phyloP scores from a whole-genome alignment of 2,329 filamentous ascomycete species.

The Aspergillus intermedius region DNA sequence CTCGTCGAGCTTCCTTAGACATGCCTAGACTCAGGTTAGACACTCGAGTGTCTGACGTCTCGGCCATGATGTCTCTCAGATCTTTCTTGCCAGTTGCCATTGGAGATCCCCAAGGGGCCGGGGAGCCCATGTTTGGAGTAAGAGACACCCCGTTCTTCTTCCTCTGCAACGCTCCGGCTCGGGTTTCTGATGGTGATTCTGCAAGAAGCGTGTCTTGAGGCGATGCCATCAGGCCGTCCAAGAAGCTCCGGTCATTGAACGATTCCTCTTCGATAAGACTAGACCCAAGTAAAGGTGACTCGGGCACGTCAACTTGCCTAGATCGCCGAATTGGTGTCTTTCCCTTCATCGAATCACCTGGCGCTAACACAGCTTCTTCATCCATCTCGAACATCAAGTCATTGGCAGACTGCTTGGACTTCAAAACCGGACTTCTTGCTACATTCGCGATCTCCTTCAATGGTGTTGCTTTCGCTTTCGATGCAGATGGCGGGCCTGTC shows the following conservation, averaged over 20 bases:
- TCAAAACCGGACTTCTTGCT: conserved; percentile 59
- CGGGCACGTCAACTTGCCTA: conserved; percentile 13
- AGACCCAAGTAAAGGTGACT: conserved; percentile 20
- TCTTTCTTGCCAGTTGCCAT: conserved; percentile 59
- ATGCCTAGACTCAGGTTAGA: conserved; percentile 51
- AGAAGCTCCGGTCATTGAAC: conserved; percentile 17
- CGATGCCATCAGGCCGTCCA: conserved; percentile 26
- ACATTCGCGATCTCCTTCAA: conserved; percentile 40
- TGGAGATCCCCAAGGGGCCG: conserved; percentile 48
- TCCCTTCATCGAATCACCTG: conserved; percentile 22
- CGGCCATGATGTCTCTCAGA: conserved; percentile 69
- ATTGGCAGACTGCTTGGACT: conserved; percentile 59
- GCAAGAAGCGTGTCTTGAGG: conserved; percentile 11
- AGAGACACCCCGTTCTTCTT: conserved; percentile 19
- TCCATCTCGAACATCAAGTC: conserved; percentile 96
- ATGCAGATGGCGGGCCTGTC: conserved; percentile 40
- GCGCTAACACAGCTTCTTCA: conserved; percentile 52
- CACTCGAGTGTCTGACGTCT: conserved; percentile 46
- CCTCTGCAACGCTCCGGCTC: conserved; percentile 13
- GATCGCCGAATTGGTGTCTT: conserved; percentile 20
- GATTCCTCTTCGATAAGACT: conserved; percentile 22
- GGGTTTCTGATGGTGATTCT: conserved; percentile 20
- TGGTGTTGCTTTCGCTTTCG: conserved; percentile 34
- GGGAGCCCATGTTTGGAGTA: conserved; percentile 23
- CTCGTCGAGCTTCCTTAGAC: conserved; percentile 28